These are phyloP conservation scores for Aspergillus sp. DNA, from an alignment of 2,329 filamentous ascomycete species.

Conservation along the genomic window DNA sequence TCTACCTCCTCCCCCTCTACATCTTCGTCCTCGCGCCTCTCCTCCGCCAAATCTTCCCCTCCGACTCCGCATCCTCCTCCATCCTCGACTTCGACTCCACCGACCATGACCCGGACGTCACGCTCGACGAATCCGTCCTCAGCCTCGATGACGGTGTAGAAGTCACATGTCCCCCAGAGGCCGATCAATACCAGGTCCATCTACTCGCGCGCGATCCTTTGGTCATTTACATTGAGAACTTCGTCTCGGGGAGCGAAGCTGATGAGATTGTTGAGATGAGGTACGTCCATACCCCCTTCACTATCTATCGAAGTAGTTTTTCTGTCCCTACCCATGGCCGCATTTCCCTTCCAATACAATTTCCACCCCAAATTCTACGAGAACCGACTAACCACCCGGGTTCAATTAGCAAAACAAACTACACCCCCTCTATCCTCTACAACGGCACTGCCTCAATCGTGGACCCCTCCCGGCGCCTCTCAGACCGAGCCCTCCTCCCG, in stretches of 20 bases:
- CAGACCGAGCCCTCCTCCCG: conserved; percentile 50
- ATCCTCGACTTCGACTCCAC: conserved; percentile 17
- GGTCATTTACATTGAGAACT: conserved; percentile 59
- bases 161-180: conserved; percentile 21
- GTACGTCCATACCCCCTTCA: conserved; percentile 32
- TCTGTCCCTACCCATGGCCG: no score
- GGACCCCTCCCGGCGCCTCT: conserved; percentile 52
- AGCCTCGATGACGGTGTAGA: conserved; percentile 34
- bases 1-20: conserved; percentile 39
- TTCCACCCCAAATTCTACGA: no score
- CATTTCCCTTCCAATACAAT: no score
- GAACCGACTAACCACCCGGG: neutral
- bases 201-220: conserved; percentile 55
- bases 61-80: conserved; percentile 7
- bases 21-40: conserved; percentile 36
- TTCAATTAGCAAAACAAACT: conserved; percentile 41
- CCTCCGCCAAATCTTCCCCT: conserved; percentile 26
- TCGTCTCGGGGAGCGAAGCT: conserved; percentile 50
- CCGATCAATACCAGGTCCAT: conserved; percentile 40
- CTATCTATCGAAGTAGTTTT: no score
- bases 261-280: conserved; percentile 54
- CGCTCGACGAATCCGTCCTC: conserved; percentile 33
- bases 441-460: conserved; percentile 48
- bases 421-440: conserved; percentile 56
- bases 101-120: conserved; percentile 14